Base-by-base conservation (phyloP, 768 basidiomycete genomes). In the Megacollybia marginata region DNA sequence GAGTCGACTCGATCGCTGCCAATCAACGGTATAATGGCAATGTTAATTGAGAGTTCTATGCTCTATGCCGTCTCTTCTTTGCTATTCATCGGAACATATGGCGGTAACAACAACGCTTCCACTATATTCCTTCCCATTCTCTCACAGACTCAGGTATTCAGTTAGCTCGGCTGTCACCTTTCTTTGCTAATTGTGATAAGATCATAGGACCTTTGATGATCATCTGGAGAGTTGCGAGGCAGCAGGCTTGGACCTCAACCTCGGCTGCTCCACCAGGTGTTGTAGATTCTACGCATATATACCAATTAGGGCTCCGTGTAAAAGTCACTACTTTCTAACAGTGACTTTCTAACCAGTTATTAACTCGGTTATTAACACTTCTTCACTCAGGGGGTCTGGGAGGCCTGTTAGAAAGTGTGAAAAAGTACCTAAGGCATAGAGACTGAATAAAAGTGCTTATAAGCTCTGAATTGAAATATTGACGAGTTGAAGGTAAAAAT, bases 31-130 rank as follows among this genome's bases (percentile, higher is more conserved):
- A 40, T 66, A 18, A 54, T 55, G 1, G 51, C 64, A 5, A 64
- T 71, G 55, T 42, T 72, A 13, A 52, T 70, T 15, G 69, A 72
- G 50, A 65, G 63, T 11, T 64, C 68, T 1, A 55, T 57, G 3
- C 49, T 64, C 5, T 67, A 64, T 20, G 57, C 64, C 1, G 46
- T 59, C 23, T 53, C 57, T 18, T 56, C 62, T 2, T 16, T 67
- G 23, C 42, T 65, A 15, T 55, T 67, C 38, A 56, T 69, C 48
- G 59, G 55, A 0, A 42, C 58, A 0, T 68, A 64, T 48, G 58
- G 57, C 1, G 33, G 48, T 12, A 44, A 43, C 2, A 60, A 58
- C 50, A 40, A 52, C 1, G 54, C 47, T 12, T 49, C 53, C n/a
- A 49, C 54, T 38, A 46, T 60, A 36, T 58, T 59, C 49, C 38